Percentiles rank a stretch among this genome's conserved stretches.
These are phyloP conservation scores for Backusella australiensis DNA, from an alignment of 192 early-diverging fungal genomes.

Conservation along the genomic window DNA sequence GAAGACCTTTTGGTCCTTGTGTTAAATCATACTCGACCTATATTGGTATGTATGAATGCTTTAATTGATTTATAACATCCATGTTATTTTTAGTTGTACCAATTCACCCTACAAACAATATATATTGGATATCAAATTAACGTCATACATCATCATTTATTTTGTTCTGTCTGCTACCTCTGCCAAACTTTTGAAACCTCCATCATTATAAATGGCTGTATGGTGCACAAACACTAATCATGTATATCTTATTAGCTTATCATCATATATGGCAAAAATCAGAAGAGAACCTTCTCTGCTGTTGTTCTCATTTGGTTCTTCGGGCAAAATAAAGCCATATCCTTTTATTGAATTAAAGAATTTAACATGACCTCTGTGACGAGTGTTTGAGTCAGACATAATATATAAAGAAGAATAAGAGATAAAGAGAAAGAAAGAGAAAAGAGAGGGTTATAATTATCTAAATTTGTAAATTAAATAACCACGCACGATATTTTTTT, in stretches of 20 bases:
- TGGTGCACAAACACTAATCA: constrained; percentile 75
- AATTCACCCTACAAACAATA: background rate
- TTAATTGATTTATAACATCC: background rate
- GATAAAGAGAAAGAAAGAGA: background rate
- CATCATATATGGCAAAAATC: background rate
- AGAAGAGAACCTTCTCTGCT: constrained; percentile 68
- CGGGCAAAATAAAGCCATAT: constrained; percentile 86
- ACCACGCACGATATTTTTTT: too few relatives aligned
- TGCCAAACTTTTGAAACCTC: constrained; percentile 74
- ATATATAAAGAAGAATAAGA: constrained; percentile 13
- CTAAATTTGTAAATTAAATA: background rate
- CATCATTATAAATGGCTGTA: constrained; percentile 71
- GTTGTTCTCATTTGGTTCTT: constrained; percentile 53
- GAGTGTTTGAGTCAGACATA: constrained; percentile 31
- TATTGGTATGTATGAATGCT: background rate
- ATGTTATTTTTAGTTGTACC: background rate
- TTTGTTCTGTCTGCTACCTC: constrained; percentile 43
- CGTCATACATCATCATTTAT: background rate
- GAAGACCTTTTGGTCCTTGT: constrained; percentile 77
- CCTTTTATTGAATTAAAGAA: constrained; percentile 88
- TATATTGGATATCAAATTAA: background rate
- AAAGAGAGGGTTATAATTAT: background rate
- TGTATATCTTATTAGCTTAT: background rate
- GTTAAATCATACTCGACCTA: constrained; percentile 71
- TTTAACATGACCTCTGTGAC: constrained; percentile 69